Conservation (phyloP, 2,329 filamentous ascomycete species). For the Aureobasidium sp. region DNA sequence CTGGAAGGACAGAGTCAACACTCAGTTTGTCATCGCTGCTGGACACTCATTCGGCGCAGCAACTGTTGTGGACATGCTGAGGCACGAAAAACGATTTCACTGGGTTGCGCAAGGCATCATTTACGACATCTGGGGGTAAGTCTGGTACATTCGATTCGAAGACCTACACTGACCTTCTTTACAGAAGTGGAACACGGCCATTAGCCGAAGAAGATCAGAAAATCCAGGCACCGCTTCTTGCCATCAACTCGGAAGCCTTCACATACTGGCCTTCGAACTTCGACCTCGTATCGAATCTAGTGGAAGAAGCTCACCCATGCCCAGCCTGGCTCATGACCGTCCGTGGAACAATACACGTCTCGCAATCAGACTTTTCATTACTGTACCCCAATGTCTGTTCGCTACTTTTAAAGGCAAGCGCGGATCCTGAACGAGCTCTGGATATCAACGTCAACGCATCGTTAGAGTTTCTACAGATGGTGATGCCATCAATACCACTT, state of each 20-base stretch:
- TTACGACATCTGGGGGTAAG: slow-evolving; percentile 59
- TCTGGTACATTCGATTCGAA: slow-evolving; percentile 18
- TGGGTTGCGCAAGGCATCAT: slow-evolving; percentile 59
- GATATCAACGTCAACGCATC: slow-evolving; percentile 57
- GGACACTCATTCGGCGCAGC: slow-evolving; percentile 64
- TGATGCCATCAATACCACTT: slow-evolving; percentile 43
- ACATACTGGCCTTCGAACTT: slow-evolving; percentile 64
- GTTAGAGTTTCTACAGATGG: slow-evolving; percentile 54
- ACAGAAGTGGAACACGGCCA: slow-evolving; percentile 39
- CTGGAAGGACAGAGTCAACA: slow-evolving; percentile 52
- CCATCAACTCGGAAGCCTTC: slow-evolving; percentile 62
- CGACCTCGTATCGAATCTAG: slow-evolving; percentile 49
- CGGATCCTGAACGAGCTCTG: slow-evolving; percentile 56
- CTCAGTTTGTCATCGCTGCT: slow-evolving; percentile 53
- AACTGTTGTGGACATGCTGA: slow-evolving; percentile 54
- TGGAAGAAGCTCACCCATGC: slow-evolving; percentile 47
- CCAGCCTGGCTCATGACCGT: slow-evolving; percentile 43
- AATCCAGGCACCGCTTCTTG: slow-evolving; percentile 51
- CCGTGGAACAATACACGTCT: slow-evolving; percentile 57
- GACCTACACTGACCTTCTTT: neutral
- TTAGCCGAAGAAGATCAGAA: slow-evolving; percentile 31
- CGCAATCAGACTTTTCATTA: slow-evolving; percentile 60
- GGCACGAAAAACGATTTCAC: slow-evolving; percentile 47
- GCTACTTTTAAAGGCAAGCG: slow-evolving; percentile 54
- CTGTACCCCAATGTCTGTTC: slow-evolving; percentile 55